These are phyloP conservation scores for Pseudogymnoascus sp. DNA, from an alignment of 2,329 filamentous ascomycete species.

Conservation along the genomic window DNA sequence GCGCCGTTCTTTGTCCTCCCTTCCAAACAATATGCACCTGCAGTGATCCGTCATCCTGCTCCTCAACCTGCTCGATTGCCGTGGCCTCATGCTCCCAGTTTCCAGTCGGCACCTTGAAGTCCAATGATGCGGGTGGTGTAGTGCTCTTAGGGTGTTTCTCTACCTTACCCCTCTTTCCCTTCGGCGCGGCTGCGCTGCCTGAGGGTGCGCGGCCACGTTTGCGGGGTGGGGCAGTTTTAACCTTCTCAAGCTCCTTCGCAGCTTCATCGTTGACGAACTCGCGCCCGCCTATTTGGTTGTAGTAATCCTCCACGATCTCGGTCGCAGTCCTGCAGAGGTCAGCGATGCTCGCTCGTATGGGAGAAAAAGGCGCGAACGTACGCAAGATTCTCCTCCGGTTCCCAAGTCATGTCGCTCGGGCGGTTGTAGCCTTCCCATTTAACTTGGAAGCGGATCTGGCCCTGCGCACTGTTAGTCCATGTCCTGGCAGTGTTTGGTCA, in stretches of 20 bases:
- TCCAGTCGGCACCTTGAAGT: conserved; percentile 62
- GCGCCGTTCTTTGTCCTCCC: conserved; percentile 65
- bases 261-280: conserved; percentile 43
- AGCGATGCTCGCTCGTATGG: background rate
- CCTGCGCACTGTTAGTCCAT: conserved; percentile 19
- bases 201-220: background rate
- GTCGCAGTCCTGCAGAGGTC: conserved; percentile 36
- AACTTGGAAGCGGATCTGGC: conserved; percentile 55
- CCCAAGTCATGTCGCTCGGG: conserved; percentile 67
- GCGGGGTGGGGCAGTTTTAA: background rate
- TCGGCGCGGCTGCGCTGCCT: background rate
- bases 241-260: conserved; percentile 32
- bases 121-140: conserved; percentile 41
- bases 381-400: conserved; percentile 64
- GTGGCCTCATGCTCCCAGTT: conserved; percentile 71
- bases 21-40: conserved; percentile 69
- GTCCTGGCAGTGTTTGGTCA: background rate
- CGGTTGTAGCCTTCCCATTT: conserved; percentile 77
- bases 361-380: conserved; percentile 23
- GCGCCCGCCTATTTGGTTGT: conserved; percentile 54
- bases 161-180: conserved; percentile 22
- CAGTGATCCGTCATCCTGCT: conserved; percentile 55
- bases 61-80: conserved; percentile 59
- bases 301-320: conserved; percentile 58
- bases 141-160: conserved; percentile 39